Evolutionary conservation across 1,284 basidiomycete genomes (phyloP).

Genomic region (Phlebopus sp.): DNA sequence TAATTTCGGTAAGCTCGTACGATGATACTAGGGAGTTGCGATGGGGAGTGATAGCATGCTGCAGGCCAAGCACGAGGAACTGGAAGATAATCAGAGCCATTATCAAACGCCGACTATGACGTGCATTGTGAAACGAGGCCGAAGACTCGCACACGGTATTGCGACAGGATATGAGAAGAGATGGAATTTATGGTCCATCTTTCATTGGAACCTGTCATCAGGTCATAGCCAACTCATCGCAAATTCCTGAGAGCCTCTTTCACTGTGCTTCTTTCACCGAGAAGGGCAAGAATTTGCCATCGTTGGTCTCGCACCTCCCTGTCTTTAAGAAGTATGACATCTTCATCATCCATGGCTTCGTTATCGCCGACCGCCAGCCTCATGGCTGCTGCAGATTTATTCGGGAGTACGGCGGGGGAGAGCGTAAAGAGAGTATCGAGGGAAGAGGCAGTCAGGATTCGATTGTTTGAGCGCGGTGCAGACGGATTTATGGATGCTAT

Average conservation of each 20-base stretch:
- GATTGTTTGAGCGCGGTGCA: constrained; percentile 43
- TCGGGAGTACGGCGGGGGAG: constrained; percentile 72
- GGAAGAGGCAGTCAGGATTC: constrained; percentile 60
- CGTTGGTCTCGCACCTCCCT: constrained; percentile 63
- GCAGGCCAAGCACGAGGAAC: no score
- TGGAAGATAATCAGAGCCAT: no score
- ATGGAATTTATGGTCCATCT: no score
- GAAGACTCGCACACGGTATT: not conserved
- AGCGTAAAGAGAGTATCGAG: constrained; percentile 76
- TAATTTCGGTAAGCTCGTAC: no score
- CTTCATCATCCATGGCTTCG: constrained; percentile 49
- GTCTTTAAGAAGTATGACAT: constrained; percentile 56
- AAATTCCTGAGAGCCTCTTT: constrained; percentile 52
- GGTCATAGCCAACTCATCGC: constrained; percentile 18
- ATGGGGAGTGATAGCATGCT: no score
- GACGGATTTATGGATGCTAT: constrained; percentile 74
- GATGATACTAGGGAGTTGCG: no score
- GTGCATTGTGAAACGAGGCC: no score
- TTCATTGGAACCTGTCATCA: not conserved
- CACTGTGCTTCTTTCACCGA: constrained; percentile 73
- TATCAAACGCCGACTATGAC: no score
- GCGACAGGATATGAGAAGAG: not conserved
- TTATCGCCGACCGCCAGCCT: constrained; percentile 60
- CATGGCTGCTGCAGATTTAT: constrained; percentile 71
- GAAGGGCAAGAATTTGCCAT: constrained; percentile 72